Evolutionary conservation across 768 basidiomycete genomes (phyloP).

Genomic region (Cantharellus anzutake): DNA sequence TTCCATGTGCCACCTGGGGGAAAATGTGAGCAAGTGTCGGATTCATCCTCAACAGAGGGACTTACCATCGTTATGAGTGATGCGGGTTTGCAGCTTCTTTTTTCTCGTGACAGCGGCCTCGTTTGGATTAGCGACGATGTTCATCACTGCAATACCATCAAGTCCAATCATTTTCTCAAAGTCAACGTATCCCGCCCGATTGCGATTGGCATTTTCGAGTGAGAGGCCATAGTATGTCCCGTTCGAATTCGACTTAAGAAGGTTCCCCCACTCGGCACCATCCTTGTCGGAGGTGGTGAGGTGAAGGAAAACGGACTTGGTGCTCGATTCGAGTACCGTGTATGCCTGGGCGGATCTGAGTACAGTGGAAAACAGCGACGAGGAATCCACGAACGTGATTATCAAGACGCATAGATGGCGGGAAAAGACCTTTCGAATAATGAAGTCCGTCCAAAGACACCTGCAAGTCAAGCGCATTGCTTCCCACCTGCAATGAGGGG

Average conservation of each 20-base stretch:
- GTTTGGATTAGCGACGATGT: slow-evolving; percentile 65
- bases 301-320: slow-evolving; percentile 84
- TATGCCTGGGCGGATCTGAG: slow-evolving; percentile 38
- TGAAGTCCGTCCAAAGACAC: slow-evolving; percentile 80
- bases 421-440: slow-evolving; percentile 80
- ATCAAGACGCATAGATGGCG: slow-evolving; percentile 72
- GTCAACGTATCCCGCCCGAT: slow-evolving; percentile 73
- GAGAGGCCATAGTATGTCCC: slow-evolving; percentile 92
- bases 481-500: slow-evolving; percentile 23
- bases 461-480: slow-evolving; percentile 51
- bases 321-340: slow-evolving; percentile 87
- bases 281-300: slow-evolving; percentile 75
- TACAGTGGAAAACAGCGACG: background rate
- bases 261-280: slow-evolving; percentile 68
- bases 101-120: slow-evolving; percentile 49
- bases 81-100: slow-evolving; percentile 67
- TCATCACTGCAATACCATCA: slow-evolving; percentile 89
- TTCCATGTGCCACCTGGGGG: slow-evolving; percentile 74
- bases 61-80: slow-evolving; percentile 93
- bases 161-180: slow-evolving; percentile 96
- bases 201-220: slow-evolving; percentile 77
- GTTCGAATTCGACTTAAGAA: slow-evolving; percentile 93
- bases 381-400: slow-evolving; percentile 45
- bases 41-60: background rate
- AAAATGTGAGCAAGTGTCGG: background rate